Percentiles rank a stretch among this genome's conserved stretches.
Evolutionary conservation across 441 rosid genomes (phyloP).

Genomic region (Erodium trifolium): DNA sequence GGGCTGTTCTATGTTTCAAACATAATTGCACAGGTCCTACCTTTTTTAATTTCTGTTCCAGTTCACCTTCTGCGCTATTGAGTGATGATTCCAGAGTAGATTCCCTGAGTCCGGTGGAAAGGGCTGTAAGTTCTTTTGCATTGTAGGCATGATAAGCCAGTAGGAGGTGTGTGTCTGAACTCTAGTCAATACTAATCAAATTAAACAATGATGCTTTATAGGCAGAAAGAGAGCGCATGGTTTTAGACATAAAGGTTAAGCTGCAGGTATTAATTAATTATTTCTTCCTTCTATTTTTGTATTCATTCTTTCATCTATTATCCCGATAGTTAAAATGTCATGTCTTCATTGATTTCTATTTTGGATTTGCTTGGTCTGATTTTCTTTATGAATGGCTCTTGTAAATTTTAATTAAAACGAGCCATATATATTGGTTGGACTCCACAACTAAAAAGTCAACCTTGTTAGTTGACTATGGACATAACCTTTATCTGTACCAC

Average conservation of each 20-base stretch:
- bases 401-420: no score
- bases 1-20: not conserved
- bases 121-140: constrained; percentile 72
- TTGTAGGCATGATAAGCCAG: constrained; percentile 21
- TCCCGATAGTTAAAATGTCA: not conserved
- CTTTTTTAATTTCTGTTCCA: constrained; percentile 31
- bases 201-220: constrained; percentile 25
- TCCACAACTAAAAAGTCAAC: no score
- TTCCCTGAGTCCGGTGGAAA: constrained; percentile 75
- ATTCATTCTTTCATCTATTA: not conserved
- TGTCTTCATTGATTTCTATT: not conserved
- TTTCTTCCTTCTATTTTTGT: constrained; percentile 9
- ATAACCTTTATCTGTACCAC: no score
- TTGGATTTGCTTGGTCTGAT: not conserved
- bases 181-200: constrained; percentile 13
- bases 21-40: constrained; percentile 15
- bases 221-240: constrained; percentile 99
- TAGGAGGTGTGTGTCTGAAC: constrained; percentile 14
- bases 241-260: constrained; percentile 96
- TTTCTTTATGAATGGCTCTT: no score
- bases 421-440: no score
- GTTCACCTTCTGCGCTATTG: constrained; percentile 62
- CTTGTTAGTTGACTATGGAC: no score
- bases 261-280: constrained; percentile 57
- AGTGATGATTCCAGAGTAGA: constrained; percentile 51